These are phyloP conservation scores for Zizania palustris DNA, from an alignment of 202 grass and related monocot species.

Conservation along the genomic window DNA sequence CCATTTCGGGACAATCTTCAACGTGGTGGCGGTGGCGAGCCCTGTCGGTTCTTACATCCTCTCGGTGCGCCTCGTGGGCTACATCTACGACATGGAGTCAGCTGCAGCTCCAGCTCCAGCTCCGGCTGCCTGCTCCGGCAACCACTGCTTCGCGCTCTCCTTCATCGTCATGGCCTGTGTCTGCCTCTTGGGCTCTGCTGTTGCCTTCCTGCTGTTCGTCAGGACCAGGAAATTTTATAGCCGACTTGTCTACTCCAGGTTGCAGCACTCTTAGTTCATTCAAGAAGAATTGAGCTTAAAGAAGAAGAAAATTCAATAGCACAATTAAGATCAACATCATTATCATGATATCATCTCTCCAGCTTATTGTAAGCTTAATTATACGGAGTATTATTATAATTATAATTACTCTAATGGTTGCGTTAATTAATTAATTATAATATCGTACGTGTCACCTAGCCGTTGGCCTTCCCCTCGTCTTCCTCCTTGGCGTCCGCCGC, in stretches of 20 bases:
- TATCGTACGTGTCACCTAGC: too few species aligned
- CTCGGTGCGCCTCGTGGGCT: slow-evolving; percentile 73
- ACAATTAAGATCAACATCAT: too few species aligned
- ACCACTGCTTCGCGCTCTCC: slow-evolving; percentile 65
- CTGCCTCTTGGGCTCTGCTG: slow-evolving; percentile 51
- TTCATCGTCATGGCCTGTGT: slow-evolving; percentile 70
- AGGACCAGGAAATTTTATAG: slow-evolving; percentile 76
- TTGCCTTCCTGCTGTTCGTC: slow-evolving; percentile 56
- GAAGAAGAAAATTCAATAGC: too few species aligned
- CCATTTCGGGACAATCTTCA: slow-evolving; percentile 89
- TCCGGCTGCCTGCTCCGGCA: slow-evolving; percentile 49
- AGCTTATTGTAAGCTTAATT: too few species aligned
- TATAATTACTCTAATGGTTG: too few species aligned
- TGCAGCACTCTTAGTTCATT: slow-evolving; percentile 2
- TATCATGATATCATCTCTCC: too few species aligned
- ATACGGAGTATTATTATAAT: too few species aligned
- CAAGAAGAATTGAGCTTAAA: too few species aligned
- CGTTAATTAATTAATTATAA: too few species aligned
- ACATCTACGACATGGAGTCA: slow-evolving; percentile 83
- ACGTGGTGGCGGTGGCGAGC: slow-evolving; percentile 76
- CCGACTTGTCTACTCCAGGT: slow-evolving; percentile 52
- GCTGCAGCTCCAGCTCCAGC: neutral
- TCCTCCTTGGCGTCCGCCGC: neutral
- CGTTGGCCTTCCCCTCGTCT: neutral
- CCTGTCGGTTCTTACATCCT: slow-evolving; percentile 79